Base-by-base conservation (phyloP, 371 early-diverging fungal genomes). In the Mortierella sp. region DNA sequence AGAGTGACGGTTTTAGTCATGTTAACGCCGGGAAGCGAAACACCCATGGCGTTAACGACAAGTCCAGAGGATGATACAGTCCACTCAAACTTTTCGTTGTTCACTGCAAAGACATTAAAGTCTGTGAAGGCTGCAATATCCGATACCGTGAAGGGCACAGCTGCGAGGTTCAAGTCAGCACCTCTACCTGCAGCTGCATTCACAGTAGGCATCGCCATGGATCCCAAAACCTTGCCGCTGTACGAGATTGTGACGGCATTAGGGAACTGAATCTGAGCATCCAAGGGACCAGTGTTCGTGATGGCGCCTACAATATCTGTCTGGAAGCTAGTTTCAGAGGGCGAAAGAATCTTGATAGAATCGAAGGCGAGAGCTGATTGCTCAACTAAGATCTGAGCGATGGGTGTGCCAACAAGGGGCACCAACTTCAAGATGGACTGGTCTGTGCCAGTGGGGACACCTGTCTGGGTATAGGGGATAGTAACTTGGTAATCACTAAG, bases 31-130 rank as follows among this genome's bases (percentile, higher is more conserved):
- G 83, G 81, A 54, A 91, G 89, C 9, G 86, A 84, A 57, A 73
- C 88, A 16, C 89, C 89, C 68, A 91, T 86, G 64, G 90, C 90
- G 55, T 71, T 85, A 58, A 91, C 90, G 14, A 86, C 78, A 8
- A 91, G 54, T 8, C 73, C 85, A 0, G 66, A 61, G 9, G 88
- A 71, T 20, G 79, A 70, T 58, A 91, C 88, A 24, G 87, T 87
- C 91, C 91, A 91, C 9, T 84, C 70, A 66, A 91, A 91, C 58
- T 85, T 72, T n/a, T 78, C 72, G 43, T 89, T 87, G 78, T 88
- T 88, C 75, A 91, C 84, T 68, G 90, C 77, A 68, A 79, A 88
- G n/a, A 73, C 73, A 20, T 88, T 79, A 59, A 91, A 91, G 9
- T 85, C 80, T n/a, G 84, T 85, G 87, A 89, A 89, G 57, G 85